Evolutionary conservation across 768 basidiomycete genomes (phyloP), one percentile per base, ranked within the genome.

Genomic region (Suillus bovinus): DNA sequence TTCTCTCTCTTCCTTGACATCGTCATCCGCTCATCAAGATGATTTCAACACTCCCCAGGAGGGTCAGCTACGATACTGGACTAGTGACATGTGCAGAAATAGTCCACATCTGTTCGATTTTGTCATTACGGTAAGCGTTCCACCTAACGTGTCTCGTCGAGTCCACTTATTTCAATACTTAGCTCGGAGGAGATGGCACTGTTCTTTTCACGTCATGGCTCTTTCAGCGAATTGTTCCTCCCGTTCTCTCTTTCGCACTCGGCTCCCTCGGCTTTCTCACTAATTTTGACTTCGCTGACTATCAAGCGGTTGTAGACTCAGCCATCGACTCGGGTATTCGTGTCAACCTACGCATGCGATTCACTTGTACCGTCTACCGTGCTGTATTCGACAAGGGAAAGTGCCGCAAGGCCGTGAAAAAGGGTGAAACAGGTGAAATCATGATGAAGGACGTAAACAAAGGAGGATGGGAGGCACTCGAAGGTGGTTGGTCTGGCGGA

Each of bases 201-300:
- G 96, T 99, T 3, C 85, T 99, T 17, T 99, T 98, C 79, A 97
- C 97, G 6, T 99, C 97, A 4, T 99, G 97, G 97, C 81, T 99
- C 36, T 99, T 99, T 80, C 97, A 99, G 74, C 88, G 89, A 59
- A 94, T 99, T 70, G 97, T 99, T 17, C 97, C 97, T n/a, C 97
- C 97, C 14, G 94, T 99, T 41, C 88, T 99, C 16, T 89, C 97
- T 1, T 99, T 99, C 74, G 96, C 97, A 2, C 84, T 99, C 31
- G 97, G 97, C 49, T 98, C 96, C 5, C 85, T 99, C 29, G 96
- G 97, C 53, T 99, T 99, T 78, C 89, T 96, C 59, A 99, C 94
- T 47, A 97, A 95, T 72, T 99, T 99, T 71, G 88, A 99, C 80
- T 94, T 98, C 74, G 81, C 86, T 61, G 86, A 97, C 76, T 86